Conservation (phyloP, 169 alveolate species). For the Babesia ovis region DNA sequence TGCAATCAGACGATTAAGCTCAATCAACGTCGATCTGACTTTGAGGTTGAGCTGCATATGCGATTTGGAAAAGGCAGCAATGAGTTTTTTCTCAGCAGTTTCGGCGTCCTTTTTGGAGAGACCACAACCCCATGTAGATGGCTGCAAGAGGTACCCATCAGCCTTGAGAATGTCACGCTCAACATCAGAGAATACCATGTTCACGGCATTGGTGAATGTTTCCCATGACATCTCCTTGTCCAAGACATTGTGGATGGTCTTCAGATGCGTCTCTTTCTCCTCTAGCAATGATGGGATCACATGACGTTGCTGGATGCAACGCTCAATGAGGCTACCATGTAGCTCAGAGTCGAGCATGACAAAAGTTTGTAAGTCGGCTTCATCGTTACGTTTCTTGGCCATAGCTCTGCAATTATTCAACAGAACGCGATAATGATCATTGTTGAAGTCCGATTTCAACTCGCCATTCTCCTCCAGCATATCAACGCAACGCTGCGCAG, state of each 20-base stretch:
- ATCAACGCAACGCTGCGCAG: conserved; percentile 60
- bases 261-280: conserved; percentile 51
- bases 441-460: conserved; percentile 14
- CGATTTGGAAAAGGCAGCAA: conserved; percentile 49
- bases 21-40: conserved; percentile 33
- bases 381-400: conserved; percentile 37
- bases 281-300: conserved; percentile 55
- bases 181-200: conserved; percentile 53
- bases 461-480: conserved; percentile 28
- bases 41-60: conserved; percentile 55
- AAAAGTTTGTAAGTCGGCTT: conserved; percentile 49
- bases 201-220: conserved; percentile 45
- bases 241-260: conserved; percentile 34
- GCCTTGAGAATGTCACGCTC: conserved; percentile 44
- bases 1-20: conserved; percentile 17
- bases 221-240: conserved; percentile 65
- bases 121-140: conserved; percentile 63
- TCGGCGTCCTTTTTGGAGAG: conserved; percentile 31
- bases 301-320: conserved; percentile 44
- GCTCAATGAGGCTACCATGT: conserved; percentile 36
- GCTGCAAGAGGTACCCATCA: conserved; percentile 42
- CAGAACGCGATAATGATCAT: conserved; percentile 36
- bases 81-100: conserved; percentile 56
- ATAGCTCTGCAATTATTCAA: conserved; percentile 33
- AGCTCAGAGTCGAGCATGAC: conserved; percentile 67